Percentiles rank a stretch among this genome's conserved stretches.
phyloP scores from a whole-genome alignment of 495 filamentous ascomycete species.

The Bathelium albidoporum region DNA sequence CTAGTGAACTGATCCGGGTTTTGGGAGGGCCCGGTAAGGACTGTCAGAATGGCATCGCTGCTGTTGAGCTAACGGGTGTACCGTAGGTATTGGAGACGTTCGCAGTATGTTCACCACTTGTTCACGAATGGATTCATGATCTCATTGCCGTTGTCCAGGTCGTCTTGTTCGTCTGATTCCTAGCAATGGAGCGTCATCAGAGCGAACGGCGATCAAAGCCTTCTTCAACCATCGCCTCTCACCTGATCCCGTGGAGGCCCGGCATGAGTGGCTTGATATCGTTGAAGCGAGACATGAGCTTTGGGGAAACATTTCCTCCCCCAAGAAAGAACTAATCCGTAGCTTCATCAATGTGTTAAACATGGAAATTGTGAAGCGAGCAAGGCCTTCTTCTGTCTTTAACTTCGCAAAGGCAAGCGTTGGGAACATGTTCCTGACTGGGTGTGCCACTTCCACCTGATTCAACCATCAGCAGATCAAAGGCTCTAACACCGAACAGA shows the following conservation, averaged over 20 bases:
- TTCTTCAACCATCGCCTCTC: slow-evolving; percentile 82
- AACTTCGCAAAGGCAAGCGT: slow-evolving; percentile 81
- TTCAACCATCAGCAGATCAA: no score
- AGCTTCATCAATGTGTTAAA: slow-evolving; percentile 82
- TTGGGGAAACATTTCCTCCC: slow-evolving; percentile 65
- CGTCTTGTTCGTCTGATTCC: slow-evolving; percentile 88
- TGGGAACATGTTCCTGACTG: slow-evolving; percentile 90
- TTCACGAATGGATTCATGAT: background rate
- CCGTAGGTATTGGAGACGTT: slow-evolving; percentile 72
- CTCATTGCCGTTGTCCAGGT: background rate
- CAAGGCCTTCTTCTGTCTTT: slow-evolving; percentile 67
- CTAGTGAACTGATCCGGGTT: slow-evolving; percentile 82
- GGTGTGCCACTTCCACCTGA: slow-evolving; percentile 75
- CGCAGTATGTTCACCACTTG: slow-evolving; percentile 51
- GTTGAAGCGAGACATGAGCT: slow-evolving; percentile 67
- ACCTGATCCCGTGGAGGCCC: slow-evolving; percentile 39
- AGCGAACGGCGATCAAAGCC: slow-evolving; percentile 60
- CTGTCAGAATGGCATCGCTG: background rate
- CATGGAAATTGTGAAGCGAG: slow-evolving; percentile 80
- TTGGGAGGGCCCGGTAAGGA: slow-evolving; percentile 68
- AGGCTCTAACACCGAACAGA: slow-evolving; percentile 13
- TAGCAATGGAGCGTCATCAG: slow-evolving; percentile 39
- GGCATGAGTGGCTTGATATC: slow-evolving; percentile 76
- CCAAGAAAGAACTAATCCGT: slow-evolving; percentile 85
- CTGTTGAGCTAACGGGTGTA: background rate